These are phyloP conservation scores for Erodium trifolium DNA, from an alignment of 441 rosid genomes.

Conservation along the genomic window DNA sequence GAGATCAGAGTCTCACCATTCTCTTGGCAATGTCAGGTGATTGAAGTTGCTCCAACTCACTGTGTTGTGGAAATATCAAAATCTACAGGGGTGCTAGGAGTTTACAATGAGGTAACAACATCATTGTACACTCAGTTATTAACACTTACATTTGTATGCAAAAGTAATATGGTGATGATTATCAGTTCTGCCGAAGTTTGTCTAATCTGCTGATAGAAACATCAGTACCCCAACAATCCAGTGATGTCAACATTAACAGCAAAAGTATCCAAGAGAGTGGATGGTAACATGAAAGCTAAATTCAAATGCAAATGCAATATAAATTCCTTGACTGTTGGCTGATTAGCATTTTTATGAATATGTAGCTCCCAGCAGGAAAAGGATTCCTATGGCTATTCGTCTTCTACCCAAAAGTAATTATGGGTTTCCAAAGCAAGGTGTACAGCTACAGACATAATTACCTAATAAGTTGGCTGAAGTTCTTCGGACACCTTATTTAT, in stretches of 20 bases:
- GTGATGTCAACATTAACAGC: conserved; percentile 7
- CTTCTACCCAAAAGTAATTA: no score
- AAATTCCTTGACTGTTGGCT: conserved; percentile 10
- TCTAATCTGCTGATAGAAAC: conserved; percentile 49
- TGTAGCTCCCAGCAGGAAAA: conserved; percentile 34
- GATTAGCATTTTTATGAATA: not conserved
- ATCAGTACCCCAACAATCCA: conserved; percentile 27
- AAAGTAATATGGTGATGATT: conserved; percentile 17
- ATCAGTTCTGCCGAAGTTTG: conserved; percentile 79
- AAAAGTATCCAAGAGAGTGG: conserved; percentile 19
- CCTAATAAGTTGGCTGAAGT: not conserved
- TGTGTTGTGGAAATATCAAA: conserved; percentile 85
- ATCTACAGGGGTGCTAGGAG: conserved; percentile 57
- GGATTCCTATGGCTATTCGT: conserved; percentile 26
- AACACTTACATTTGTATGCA: conserved; percentile 4
- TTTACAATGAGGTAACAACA: conserved; percentile 60
- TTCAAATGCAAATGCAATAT: not conserved
- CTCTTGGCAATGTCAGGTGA: conserved; percentile 35
- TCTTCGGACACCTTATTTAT: not conserved
- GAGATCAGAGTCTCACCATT: not conserved
- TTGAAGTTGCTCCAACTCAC: conserved; percentile 67
- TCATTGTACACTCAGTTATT: not conserved
- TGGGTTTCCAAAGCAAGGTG: no score
- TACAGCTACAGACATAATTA: not conserved
- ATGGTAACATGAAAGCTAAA: conserved; percentile 25